Percentiles rank a stretch among this genome's conserved stretches.
phyloP scores from a whole-genome alignment of 2,329 filamentous ascomycete genomes.

The Rutstroemia sp. region DNA sequence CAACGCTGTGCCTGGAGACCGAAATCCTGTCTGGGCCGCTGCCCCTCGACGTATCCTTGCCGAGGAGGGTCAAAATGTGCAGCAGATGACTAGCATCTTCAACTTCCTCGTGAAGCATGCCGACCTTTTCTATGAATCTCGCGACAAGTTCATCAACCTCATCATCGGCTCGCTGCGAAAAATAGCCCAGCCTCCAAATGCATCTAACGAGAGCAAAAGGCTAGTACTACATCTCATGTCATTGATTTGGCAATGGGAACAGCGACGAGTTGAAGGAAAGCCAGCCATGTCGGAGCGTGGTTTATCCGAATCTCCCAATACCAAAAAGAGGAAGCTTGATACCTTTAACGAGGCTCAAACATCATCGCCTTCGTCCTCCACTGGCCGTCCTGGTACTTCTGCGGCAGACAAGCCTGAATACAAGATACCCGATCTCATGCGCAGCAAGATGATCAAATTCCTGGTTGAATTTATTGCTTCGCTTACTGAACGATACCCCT shows the following conservation, averaged over 20 bases:
- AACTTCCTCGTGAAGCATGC: conserved; percentile 91
- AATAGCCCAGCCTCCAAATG: conserved; percentile 73
- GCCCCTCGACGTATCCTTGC: conserved; percentile 84
- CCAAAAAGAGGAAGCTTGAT: conserved; percentile 71
- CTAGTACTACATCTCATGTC: conserved; percentile 85
- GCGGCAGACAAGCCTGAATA: conserved; percentile 55
- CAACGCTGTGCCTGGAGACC: conserved; percentile 56
- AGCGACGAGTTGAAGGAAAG: conserved; percentile 64
- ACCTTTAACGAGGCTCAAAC: conserved; percentile 38
- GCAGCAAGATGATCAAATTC: conserved; percentile 85
- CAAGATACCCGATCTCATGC: conserved; percentile 56
- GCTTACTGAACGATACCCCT: conserved; percentile 74
- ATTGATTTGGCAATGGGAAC: conserved; percentile 89
- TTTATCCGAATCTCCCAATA: conserved; percentile 62
- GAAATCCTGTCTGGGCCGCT: conserved; percentile 79
- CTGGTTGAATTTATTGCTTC: conserved; percentile 92
- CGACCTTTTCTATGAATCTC: conserved; percentile 87
- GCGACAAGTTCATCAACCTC: conserved; percentile 82
- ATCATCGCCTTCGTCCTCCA: conserved; percentile 47
- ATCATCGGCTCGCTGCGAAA: conserved; percentile 87
- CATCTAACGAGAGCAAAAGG: conserved; percentile 86
- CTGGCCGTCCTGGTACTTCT: conserved; percentile 22
- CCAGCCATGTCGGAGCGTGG: conserved; percentile 34
- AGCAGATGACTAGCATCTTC: conserved; percentile 96
- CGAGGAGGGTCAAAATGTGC: conserved; percentile 89